phyloP scores from a whole-genome alignment of 495 filamentous ascomycete species.

The Hyaloscypha variabilis region DNA sequence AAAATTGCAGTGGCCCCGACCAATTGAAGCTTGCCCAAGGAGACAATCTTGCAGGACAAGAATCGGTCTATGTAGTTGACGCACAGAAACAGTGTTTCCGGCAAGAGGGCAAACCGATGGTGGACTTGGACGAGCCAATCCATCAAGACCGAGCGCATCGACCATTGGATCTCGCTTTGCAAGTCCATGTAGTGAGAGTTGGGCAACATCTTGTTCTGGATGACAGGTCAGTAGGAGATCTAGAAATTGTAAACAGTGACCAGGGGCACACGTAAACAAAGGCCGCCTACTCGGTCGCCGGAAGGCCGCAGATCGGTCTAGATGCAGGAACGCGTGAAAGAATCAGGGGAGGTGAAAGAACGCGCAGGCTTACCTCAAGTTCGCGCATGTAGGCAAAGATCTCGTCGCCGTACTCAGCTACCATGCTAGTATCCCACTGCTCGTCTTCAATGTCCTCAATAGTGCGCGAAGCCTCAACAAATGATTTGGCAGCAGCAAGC shows the following conservation, averaged over 20 bases:
- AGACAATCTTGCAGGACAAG: constrained; percentile 91
- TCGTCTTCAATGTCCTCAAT: constrained; percentile 78
- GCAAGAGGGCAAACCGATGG: constrained; percentile 83
- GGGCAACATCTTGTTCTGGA: constrained; percentile 76
- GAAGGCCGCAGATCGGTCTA: constrained; percentile 10
- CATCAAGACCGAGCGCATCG: constrained; percentile 96
- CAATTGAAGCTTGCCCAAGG: constrained; percentile 90
- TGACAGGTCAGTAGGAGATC: constrained; percentile 23
- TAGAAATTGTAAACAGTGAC: neutral
- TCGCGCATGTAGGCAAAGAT: constrained; percentile 90
- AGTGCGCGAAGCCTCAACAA: constrained; percentile 62
- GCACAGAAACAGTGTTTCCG: constrained; percentile 91
- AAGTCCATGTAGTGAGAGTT: constrained; percentile 94
- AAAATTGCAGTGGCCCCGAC: constrained; percentile 96
- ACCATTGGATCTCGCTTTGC: constrained; percentile 98
- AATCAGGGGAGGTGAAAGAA: neutral
- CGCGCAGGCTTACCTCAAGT: constrained; percentile 71
- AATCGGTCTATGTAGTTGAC: constrained; percentile 98
- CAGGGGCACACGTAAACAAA: constrained; percentile 12
- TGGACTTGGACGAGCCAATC: constrained; percentile 98
- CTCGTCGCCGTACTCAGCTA: constrained; percentile 92
- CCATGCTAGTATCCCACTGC: constrained; percentile 94
- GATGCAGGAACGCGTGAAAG: constrained; percentile 9
- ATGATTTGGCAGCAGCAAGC: constrained; percentile 65
- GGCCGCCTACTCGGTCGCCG: constrained; percentile 8